Percentiles rank a stretch among this genome's conserved stretches.
phyloP scores from a whole-genome alignment of 176 grass and related monocot species.

The Pharus latifolius region DNA sequence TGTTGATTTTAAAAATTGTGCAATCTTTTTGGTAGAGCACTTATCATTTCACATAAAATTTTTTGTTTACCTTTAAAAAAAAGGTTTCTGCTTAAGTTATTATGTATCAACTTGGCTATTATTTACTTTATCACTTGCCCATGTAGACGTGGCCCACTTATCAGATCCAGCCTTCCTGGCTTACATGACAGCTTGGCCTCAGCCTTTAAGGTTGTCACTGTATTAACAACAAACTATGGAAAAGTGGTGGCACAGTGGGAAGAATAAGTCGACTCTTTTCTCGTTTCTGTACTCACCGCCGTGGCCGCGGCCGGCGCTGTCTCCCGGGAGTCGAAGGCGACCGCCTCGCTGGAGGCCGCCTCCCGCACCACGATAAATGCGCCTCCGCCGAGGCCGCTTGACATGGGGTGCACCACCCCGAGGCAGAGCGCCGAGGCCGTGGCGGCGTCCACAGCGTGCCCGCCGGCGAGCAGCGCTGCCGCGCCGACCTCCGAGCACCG shows the following conservation, averaged over 20 bases:
- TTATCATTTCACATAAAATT: too few relatives aligned
- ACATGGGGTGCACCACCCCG: slow-evolving; percentile 83
- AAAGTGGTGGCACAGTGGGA: too few relatives aligned
- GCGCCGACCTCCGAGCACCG: slow-evolving; percentile 76
- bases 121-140: background rate
- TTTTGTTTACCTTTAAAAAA: too few relatives aligned
- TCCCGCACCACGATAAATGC: slow-evolving; percentile 68
- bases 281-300: slow-evolving; percentile 20
- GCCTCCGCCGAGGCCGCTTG: slow-evolving; percentile 75
- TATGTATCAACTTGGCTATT: too few relatives aligned
- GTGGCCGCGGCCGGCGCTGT: slow-evolving; percentile 69
- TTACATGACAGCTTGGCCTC: too few relatives aligned
- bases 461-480: slow-evolving; percentile 46
- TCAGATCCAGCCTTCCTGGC: too few relatives aligned
- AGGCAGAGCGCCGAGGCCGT: slow-evolving; percentile 66
- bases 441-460: slow-evolving; percentile 84
- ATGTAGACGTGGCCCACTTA: background rate
- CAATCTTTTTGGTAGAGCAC: too few relatives aligned
- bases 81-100: too few relatives aligned
- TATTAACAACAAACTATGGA: too few relatives aligned
- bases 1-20: too few relatives aligned
- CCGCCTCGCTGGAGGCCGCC: slow-evolving; percentile 39
- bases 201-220: too few relatives aligned
- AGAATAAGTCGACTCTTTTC: too few relatives aligned
- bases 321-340: slow-evolving; percentile 84